phyloP scores from a whole-genome alignment of 1,284 basidiomycete genomes.

The Laetiporus sulphureus region DNA sequence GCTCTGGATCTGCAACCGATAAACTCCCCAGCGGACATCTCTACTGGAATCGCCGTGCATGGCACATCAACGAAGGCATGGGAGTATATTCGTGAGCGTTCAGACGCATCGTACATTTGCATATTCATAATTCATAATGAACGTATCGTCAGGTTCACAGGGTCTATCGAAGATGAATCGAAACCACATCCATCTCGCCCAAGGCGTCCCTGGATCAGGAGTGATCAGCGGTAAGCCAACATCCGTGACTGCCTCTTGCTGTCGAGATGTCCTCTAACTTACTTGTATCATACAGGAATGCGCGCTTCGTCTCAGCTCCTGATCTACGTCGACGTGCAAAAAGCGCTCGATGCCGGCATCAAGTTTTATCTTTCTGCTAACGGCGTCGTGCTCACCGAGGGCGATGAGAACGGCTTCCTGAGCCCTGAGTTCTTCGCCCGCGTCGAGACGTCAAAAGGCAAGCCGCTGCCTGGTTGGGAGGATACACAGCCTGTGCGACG shows the following conservation, averaged over 20 bases:
- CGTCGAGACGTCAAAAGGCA: conserved; percentile 40
- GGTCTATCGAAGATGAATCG: conserved; percentile 82
- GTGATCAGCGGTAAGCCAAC: conserved; percentile 66
- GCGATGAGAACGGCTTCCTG: conserved; percentile 53
- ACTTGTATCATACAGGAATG: conserved; percentile 51
- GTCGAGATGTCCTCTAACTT: background rate
- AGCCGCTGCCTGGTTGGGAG: conserved; percentile 30
- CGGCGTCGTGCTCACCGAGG: conserved; percentile 79
- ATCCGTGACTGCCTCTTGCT: background rate
- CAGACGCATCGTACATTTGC: conserved; percentile 4
- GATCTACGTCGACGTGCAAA: conserved; percentile 69
- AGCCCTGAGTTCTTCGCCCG: conserved; percentile 53
- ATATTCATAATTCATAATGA: background rate
- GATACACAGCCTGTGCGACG: conserved; percentile 1
- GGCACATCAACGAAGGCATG: conserved; percentile 68
- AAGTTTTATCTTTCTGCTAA: conserved; percentile 74
- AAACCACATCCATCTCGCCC: conserved; percentile 86
- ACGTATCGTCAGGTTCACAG: conserved; percentile 38
- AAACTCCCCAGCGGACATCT: conserved; percentile 52
- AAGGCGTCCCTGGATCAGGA: conserved; percentile 53
- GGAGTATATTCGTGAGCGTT: conserved; percentile 59
- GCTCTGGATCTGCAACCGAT: conserved; percentile 66
- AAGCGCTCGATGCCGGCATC: conserved; percentile 66
- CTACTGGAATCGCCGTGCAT: conserved; percentile 61
- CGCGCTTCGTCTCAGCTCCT: conserved; percentile 65